Base-by-base conservation (phyloP, 1,139 yeast species). In the Candida tetrigidarum region DNA sequence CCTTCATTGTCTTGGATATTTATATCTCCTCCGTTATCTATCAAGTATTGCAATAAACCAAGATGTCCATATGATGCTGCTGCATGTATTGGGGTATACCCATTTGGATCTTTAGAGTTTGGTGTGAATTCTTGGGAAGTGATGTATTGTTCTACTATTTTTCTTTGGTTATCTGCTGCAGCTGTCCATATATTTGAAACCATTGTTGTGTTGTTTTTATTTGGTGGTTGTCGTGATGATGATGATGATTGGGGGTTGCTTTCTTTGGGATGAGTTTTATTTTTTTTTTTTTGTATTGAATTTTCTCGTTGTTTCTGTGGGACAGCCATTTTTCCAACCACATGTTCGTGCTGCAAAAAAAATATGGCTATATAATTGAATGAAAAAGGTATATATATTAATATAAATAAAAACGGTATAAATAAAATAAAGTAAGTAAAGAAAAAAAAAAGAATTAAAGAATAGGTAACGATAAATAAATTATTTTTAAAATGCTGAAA, bases 81-180 rank as follows among this genome's bases (percentile, higher is more conserved):
- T 0, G 99, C 99, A 63, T 93, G 99, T 23, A 93, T 77, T 10
- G 98, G 96, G 0, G 98, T 92, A 65, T 93, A 93, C 0, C 99
- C 99, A 58, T 91, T 90, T 1, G 90, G 86, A 62, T 93, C 99
- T 53, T 85, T 82, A 15, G 85, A 78, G 58, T 89, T 85, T 2
- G 97, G 80, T 1, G 83, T 73, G 50, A 73, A 76, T 11, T 68
- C 60, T 0, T 85, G 86, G 0, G 77, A 61, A 4, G 66, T 68
- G 11, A 93, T 66, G 47, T 74, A 71, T 9, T 74, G 59, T 52
- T 81, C 78, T 11, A 93, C 97, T 9, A 74, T 60, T 3, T 72
- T 76, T 2, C 76, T 53, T 51, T 85, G 81, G 56, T 89, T 86
- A 62, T 93, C 98, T 15, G 97, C 88, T 5, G 97, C 95, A 8